Conservation (phyloP, 495 filamentous ascomycete genomes). For the Lindgomyces ingoldianus region DNA sequence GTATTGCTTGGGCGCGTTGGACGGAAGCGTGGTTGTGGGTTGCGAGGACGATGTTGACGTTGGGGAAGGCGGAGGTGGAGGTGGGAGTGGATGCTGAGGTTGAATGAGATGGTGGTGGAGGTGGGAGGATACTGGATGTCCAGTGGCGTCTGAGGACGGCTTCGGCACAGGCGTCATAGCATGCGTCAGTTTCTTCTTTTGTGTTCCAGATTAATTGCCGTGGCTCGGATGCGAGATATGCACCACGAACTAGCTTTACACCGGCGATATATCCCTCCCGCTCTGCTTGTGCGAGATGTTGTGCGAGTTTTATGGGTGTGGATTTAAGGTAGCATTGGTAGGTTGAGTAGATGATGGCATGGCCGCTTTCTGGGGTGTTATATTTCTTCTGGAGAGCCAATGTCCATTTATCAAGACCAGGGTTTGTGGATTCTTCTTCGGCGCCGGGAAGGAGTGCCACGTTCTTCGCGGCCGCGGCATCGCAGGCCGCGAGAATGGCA, state of each 20-base stretch:
- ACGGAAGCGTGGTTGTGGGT: constrained; percentile 91
- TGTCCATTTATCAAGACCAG: constrained; percentile 84
- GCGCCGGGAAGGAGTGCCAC: constrained; percentile 85
- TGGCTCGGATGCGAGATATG: constrained; percentile 82
- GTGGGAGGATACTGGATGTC: constrained; percentile 43
- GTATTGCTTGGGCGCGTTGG: constrained; percentile 63
- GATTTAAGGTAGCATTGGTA: constrained; percentile 85
- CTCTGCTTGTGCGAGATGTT: constrained; percentile 66
- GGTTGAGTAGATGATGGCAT: constrained; percentile 70
- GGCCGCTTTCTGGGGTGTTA: constrained; percentile 61
- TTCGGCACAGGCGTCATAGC: constrained; percentile 64
- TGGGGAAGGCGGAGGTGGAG: too few species aligned
- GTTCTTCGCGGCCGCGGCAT: constrained; percentile 67
- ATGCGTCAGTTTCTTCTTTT: constrained; percentile 76
- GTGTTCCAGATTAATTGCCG: constrained; percentile 74
- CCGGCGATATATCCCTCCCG: constrained; percentile 76
- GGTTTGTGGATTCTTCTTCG: constrained; percentile 79
- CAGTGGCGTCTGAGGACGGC: constrained; percentile 52
- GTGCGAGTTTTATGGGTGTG: constrained; percentile 62
- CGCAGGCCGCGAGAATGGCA: constrained; percentile 75
- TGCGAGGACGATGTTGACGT: constrained; percentile 73
- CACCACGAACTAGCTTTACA: constrained; percentile 89
- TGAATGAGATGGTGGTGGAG: too few species aligned
- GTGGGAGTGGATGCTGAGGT: too few species aligned
- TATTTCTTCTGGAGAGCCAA: constrained; percentile 73